A percentile compares a stretch with the other conserved stretches of the same genome.
Conservation (phyloP, 2,329 filamentous ascomycete genomes). For the Myriosclerotinia duriaeana region DNA sequence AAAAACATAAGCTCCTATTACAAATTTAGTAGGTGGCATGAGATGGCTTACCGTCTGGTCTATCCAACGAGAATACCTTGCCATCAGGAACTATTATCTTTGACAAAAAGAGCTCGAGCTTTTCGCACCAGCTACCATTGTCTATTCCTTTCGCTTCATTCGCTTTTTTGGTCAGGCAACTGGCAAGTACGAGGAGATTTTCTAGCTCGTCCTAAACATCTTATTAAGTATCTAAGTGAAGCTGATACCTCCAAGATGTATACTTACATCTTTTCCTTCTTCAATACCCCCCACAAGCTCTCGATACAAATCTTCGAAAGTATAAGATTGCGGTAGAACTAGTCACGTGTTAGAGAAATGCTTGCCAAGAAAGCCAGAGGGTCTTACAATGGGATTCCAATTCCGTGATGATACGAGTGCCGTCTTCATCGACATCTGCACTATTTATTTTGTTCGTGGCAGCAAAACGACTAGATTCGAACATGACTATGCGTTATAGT, state of each 20-base stretch:
- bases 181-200: constrained; percentile 32
- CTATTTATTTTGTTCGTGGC: neutral
- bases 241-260: neutral
- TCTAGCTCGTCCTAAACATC: constrained; percentile 30
- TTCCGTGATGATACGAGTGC: neutral
- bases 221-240: neutral
- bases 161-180: constrained; percentile 29
- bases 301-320: constrained; percentile 23
- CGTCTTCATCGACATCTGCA: neutral
- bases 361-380: neutral
- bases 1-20: neutral
- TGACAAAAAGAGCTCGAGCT: constrained; percentile 34
- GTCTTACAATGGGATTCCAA: constrained; percentile 16
- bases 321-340: constrained; percentile 8
- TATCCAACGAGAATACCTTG: constrained; percentile 31
- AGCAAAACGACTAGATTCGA: constrained; percentile 9
- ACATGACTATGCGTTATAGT: constrained; percentile 15
- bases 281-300: constrained; percentile 18
- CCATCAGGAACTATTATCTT: constrained; percentile 33
- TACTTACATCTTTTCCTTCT: constrained; percentile 21
- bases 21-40: neutral
- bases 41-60: constrained; percentile 30
- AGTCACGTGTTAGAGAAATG: constrained; percentile 11
- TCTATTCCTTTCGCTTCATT: constrained; percentile 23
- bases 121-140: constrained; percentile 26